Base-by-base conservation (phyloP, 2,329 filamentous ascomycete species). In the Leptographium galeiforme region DNA sequence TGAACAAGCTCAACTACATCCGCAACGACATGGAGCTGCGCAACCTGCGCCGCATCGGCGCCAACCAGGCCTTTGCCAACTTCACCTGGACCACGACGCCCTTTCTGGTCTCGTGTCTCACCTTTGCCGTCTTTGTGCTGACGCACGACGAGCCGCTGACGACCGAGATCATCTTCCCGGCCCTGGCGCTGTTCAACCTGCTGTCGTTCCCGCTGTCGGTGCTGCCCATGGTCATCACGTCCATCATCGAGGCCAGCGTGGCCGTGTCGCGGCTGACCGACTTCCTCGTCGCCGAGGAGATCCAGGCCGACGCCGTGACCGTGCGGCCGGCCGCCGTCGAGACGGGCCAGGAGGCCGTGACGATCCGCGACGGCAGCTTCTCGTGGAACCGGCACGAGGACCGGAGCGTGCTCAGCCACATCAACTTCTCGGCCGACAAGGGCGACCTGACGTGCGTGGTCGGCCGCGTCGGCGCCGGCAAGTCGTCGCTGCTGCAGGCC, bases 41-140 rank as follows among this genome's bases (percentile, higher is more conserved):
- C 72, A 98, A 94, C 32, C 77, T 98, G 54, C 85, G 93, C 58
- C 96, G 91, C 70, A 98, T 98, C 61, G 93, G 93, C 57, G 91
- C 90, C 25, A 87, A 89, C 2, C 90, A 96, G 67, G 88, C 93
- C 2, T 78, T 96, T 64, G 89, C 93, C 57, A 98, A 95, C 64
- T 98, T 98, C 63, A 96, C 91, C 13, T 98, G 93, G 93, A 94
- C 86, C 52, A 95, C 89, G 0, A 96, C 93, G 2, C 94, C 93
- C 2, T 98, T 98, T 72, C 78, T 98, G 50, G 94, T 98, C 4
- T 97, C 93, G 1, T 98, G 93, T 72, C 89, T 87, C 11, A 98
- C 93, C 0, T 98, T 98, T 64, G 84, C 88, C 11, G 86, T 97
- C 34, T 98, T 95, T 61, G 93, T 97, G 38, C 75, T 95, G 60